phyloP scores from a whole-genome alignment of 148 eudicot species.

The Persicaria maculosa region DNA sequence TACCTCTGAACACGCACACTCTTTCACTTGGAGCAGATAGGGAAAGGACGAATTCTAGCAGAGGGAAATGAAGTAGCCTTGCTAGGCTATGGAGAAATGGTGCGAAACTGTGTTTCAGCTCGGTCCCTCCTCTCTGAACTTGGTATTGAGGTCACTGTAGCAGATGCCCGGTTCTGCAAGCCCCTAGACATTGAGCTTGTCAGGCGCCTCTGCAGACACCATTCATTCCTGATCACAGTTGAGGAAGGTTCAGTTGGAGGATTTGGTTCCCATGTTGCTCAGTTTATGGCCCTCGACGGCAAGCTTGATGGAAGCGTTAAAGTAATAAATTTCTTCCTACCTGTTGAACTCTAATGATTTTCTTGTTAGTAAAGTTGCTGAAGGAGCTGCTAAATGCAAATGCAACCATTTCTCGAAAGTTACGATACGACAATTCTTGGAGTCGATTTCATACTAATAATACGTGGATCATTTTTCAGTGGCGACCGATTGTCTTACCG shows the following conservation, averaged over 20 bases:
- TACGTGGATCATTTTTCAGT: conserved; percentile 31
- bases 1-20: not conserved
- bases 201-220: conserved; percentile 63
- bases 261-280: conserved; percentile 89
- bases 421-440: not conserved
- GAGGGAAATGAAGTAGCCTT: conserved; percentile 83
- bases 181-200: conserved; percentile 80
- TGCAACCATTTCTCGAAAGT: too few relatives aligned
- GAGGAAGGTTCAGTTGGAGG: conserved; percentile 95
- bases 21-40: conserved; percentile 45
- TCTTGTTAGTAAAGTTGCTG: not conserved
- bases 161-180: conserved; percentile 98
- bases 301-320: conserved; percentile 75
- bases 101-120: conserved; percentile 82
- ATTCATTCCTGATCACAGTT: conserved; percentile 68
- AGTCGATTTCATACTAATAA: not conserved
- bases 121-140: conserved; percentile 66
- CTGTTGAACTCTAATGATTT: not conserved
- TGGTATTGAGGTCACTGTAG: conserved; percentile 82
- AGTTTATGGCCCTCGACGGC: conserved; percentile 83
- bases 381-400: too few relatives aligned
- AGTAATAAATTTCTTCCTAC: conserved; percentile 28
- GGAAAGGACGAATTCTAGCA: conserved; percentile 62
- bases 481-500: conserved; percentile 89
- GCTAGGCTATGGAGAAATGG: conserved; percentile 85